Evolutionary conservation across 805 yeast genomes (phyloP), one percentile per base, ranked within the genome.

Genomic region (Scheffersomyces coipomensis): DNA sequence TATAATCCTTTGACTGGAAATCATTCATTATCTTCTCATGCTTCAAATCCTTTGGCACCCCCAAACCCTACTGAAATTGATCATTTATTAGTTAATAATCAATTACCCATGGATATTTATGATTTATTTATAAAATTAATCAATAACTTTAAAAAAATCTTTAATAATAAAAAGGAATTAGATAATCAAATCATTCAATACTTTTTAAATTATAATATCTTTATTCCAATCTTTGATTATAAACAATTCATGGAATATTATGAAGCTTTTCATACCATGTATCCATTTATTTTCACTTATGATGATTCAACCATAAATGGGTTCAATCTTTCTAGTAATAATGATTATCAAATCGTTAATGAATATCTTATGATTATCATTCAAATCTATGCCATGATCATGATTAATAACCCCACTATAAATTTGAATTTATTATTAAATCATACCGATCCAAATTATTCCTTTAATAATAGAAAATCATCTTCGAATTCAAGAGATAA

Each of bases 171-270:
- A 45, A 58, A 58, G 37, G 65, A 70, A 50, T 51, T 70, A 39
- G 83, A 78, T 48, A 67, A 66, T 43, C 68, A 75, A 38, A 66
- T 78, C 17, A 60, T 64, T 49, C 67, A 75, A 29, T 78, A 65
- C 51, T 78, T 78, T 49, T 60, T 75, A 43, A 72, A 75, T 52
- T 74, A 73, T 52, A 78, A 78, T 56, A 68, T 72, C 17, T 66
- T 78, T 42, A 67, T 78, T 19, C 83, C 83, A 3, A 71, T 78
- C 7, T 68, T 78, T 44, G 82, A 77, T 47, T 76, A 73, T 46
- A 74, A 71, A 34, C 58, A 66, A 26, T 77, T 78, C 45, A 77
- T 76, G 71, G 71, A 70, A 47, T 69, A 71, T 36, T 78, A 78
- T 34, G 72, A 68, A 33, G 71, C 67, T 6, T 67, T 70, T 43